A percentile compares a stretch with the other conserved stretches of the same genome.
Conservation (phyloP, 83 land plant genomes). For the Thuja plicata region DNA sequence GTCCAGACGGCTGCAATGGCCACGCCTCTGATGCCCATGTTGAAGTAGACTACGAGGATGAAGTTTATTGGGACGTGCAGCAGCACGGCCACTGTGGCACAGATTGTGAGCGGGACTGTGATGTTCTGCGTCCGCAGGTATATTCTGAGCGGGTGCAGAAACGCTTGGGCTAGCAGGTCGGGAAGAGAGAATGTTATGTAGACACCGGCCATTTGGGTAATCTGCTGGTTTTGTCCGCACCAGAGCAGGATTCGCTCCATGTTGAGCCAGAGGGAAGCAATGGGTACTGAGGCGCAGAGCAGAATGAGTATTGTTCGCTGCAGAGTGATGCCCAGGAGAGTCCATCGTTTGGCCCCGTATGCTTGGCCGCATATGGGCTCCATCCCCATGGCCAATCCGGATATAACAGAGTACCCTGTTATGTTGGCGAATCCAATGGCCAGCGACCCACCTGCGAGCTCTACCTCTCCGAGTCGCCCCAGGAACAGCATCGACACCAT, state of each 20-base stretch:
- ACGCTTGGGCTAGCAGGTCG: conserved; percentile 39
- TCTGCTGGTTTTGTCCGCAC: conserved; percentile 40
- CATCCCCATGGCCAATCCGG: conserved; percentile 52
- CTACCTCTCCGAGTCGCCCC: conserved; percentile 41
- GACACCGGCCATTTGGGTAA: conserved; percentile 30
- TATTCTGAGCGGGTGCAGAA: conserved; percentile 52
- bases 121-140: conserved; percentile 61
- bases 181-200: conserved; percentile 50
- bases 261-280: conserved; percentile 42
- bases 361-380: conserved; percentile 54
- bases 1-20: conserved; percentile 40
- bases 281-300: conserved; percentile 31
- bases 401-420: conserved; percentile 42
- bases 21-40: conserved; percentile 42
- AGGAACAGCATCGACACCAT: conserved; percentile 48
- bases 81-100: conserved; percentile 29
- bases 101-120: conserved; percentile 40
- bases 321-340: conserved; percentile 29
- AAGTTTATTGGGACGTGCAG: conserved; percentile 46
- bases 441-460: conserved; percentile 42
- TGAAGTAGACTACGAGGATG: conserved; percentile 30
- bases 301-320: conserved; percentile 49
- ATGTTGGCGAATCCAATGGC: conserved; percentile 48
- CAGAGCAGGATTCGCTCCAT: conserved; percentile 34
- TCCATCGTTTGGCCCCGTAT: conserved; percentile 34